Conservation (phyloP, 2,329 filamentous ascomycete species). For the Colletotrichum euphorbiae region DNA sequence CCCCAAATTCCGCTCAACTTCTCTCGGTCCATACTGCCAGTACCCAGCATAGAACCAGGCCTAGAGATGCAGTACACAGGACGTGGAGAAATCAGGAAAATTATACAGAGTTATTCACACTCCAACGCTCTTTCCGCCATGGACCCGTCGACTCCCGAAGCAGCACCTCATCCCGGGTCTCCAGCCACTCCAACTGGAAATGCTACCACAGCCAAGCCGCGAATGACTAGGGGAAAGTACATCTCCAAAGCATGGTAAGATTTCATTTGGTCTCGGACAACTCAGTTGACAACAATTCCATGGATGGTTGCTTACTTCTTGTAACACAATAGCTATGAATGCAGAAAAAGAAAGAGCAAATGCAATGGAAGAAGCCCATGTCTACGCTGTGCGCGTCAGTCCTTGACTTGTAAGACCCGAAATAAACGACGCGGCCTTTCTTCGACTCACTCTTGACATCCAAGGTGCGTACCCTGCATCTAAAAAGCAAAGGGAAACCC, state of each 20-base stretch:
- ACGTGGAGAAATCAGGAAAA: too few relatives aligned
- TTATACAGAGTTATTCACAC: not conserved
- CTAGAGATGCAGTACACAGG: not conserved
- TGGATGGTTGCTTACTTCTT: not conserved
- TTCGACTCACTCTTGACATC: not conserved
- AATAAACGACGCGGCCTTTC: not conserved
- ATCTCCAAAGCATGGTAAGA: conserved; percentile 36
- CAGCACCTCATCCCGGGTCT: conserved; percentile 4
- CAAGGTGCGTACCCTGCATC: conserved; percentile 25
- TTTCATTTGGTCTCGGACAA: not conserved
- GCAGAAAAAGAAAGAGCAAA: conserved; percentile 36
- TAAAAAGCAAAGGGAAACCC: conserved; percentile 14
- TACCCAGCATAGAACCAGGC: not conserved
- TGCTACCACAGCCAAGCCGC: conserved; percentile 13
- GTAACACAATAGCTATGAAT: conserved; percentile 21
- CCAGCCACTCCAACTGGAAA: not conserved
- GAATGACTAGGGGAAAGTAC: conserved; percentile 30
- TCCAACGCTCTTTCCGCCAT: not conserved
- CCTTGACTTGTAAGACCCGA: conserved; percentile 21
- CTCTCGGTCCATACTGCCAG: not conserved
- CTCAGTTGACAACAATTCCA: not conserved
- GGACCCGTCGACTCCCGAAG: conserved; percentile 20
- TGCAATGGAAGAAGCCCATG: conserved; percentile 35
- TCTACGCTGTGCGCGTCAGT: conserved; percentile 32
- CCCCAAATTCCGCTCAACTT: conserved; percentile 19